Evolutionary conservation across 768 basidiomycete species (phyloP).

Genomic region (Cystofilobasidium bisporidii): DNA sequence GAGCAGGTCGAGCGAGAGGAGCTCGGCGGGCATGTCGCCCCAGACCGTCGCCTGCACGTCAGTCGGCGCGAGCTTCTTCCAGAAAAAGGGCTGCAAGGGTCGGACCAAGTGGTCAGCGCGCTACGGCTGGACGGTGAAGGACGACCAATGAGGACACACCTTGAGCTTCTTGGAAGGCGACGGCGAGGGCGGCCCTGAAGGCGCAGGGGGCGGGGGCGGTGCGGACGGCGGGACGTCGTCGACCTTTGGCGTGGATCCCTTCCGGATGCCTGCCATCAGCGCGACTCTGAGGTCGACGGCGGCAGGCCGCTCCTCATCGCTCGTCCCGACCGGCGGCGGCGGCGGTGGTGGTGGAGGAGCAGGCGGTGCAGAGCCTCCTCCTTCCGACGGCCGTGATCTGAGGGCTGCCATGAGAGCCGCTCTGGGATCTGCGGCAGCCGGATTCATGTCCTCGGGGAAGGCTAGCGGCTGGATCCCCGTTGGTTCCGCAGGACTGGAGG

Average conservation of each 20-base stretch:
- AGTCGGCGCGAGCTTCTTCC: slow-evolving; percentile 62
- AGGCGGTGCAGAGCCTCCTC: not conserved
- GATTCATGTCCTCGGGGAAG: not conserved
- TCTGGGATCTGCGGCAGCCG: not conserved
- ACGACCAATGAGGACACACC: slow-evolving; percentile 16
- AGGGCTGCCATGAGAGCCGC: slow-evolving; percentile 21
- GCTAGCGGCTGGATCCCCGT: no score
- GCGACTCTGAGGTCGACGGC: slow-evolving; percentile 11
- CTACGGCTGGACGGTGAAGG: not conserved
- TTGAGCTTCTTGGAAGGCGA: slow-evolving; percentile 28
- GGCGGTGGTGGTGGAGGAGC: not conserved
- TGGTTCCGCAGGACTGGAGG: no score
- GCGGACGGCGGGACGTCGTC: not conserved
- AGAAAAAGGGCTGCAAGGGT: slow-evolving; percentile 62
- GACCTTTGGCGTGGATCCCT: not conserved
- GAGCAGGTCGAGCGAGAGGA: slow-evolving; percentile 49
- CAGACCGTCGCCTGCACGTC: slow-evolving; percentile 55
- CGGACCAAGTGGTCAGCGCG: not conserved
- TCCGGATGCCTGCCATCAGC: slow-evolving; percentile 15
- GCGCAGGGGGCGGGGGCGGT: not conserved
- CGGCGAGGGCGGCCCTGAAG: no score
- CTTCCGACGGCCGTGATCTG: not conserved
- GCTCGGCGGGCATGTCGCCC: slow-evolving; percentile 48
- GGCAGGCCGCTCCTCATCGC: no score
- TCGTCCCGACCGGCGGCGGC: no score